Evolutionary conservation across 768 basidiomycete genomes (phyloP).

Genomic region (Leccinum uliginosum): DNA sequence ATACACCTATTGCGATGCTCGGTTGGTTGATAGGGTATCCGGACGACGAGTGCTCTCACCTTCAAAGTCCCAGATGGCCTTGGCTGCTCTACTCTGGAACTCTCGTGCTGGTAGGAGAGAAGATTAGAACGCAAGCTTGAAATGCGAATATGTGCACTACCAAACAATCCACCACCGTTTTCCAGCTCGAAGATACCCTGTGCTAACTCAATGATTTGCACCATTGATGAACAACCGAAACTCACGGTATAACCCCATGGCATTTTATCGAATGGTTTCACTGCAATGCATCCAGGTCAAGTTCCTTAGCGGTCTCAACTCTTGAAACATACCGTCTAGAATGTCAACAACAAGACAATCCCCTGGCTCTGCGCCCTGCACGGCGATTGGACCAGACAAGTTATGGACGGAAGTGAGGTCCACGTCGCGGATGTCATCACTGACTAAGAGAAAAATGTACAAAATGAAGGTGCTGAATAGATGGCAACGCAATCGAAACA

Average conservation of each 20-base stretch:
- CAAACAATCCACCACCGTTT: conserved; percentile 71
- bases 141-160: conserved; percentile 29
- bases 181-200: conserved; percentile 72
- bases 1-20: conserved; percentile 43
- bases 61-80: conserved; percentile 80
- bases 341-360: conserved; percentile 80
- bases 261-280: conserved; percentile 67
- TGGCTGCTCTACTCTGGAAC: conserved; percentile 66
- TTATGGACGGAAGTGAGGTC: conserved; percentile 67
- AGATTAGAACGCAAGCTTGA: background rate
- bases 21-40: background rate
- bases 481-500: conserved; percentile 13
- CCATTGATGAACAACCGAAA: background rate
- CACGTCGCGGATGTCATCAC: conserved; percentile 64
- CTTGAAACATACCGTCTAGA: conserved; percentile 49
- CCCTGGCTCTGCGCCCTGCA: conserved; percentile 74
- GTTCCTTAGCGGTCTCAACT: background rate
- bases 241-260: conserved; percentile 76
- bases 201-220: background rate
- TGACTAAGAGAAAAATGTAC: conserved; percentile 32
- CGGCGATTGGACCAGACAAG: conserved; percentile 69
- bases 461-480: background rate
- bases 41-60: conserved; percentile 31
- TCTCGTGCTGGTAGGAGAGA: conserved; percentile 44
- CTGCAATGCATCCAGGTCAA: conserved; percentile 28